Evolutionary conservation across 257 asterid genomes (phyloP).

Genomic region (Scutellaria galericulata): DNA sequence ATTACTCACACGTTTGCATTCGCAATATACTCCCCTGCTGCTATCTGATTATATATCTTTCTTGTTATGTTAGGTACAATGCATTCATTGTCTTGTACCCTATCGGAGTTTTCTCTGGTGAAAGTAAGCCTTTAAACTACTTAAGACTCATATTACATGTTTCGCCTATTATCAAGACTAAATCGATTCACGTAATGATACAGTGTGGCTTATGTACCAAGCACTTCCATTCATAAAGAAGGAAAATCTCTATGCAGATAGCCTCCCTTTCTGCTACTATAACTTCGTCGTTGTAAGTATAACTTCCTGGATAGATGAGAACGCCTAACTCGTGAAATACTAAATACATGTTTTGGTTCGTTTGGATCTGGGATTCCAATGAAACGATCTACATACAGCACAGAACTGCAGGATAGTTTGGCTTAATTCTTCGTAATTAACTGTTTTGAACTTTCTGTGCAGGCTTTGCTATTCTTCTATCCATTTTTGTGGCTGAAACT

Average conservation of each 20-base stretch:
- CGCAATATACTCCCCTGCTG: background rate
- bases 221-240: slow-evolving; percentile 79
- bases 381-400: background rate
- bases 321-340: background rate
- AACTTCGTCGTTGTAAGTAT: slow-evolving; percentile 58
- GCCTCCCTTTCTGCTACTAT: slow-evolving; percentile 72
- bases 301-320: background rate
- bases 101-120: slow-evolving; percentile 82
- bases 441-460: slow-evolving; percentile 32
- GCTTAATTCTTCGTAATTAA: background rate
- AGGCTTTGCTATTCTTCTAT: slow-evolving; percentile 75
- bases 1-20: background rate
- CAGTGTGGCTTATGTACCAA: slow-evolving; percentile 95
- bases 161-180: background rate
- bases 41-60: slow-evolving; percentile 16
- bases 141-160: slow-evolving; percentile 17
- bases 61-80: slow-evolving; percentile 64
- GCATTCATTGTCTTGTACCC: slow-evolving; percentile 91
- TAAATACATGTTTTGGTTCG: background rate
- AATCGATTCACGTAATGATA: slow-evolving; percentile 22
- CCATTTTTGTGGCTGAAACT: slow-evolving; percentile 92
- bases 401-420: background rate
- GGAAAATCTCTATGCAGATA: slow-evolving; percentile 66
- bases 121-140: slow-evolving; percentile 64
- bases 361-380: background rate